Evolutionary conservation across 345 rosid genomes (phyloP).

Genomic region (Hypericum androsaemum): DNA sequence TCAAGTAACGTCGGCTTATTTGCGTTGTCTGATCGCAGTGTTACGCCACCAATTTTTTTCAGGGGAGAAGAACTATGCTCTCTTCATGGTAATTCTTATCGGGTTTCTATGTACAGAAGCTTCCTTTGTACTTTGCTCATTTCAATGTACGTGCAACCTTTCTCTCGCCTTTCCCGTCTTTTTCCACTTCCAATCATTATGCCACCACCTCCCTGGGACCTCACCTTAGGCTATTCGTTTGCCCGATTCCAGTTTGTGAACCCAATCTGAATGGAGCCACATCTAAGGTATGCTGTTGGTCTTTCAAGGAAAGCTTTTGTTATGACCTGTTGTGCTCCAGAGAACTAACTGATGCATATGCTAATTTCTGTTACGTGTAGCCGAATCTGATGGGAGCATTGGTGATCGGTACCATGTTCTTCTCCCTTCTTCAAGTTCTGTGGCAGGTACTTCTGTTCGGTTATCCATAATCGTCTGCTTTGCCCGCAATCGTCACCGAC

Average conservation of each 20-base stretch:
- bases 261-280: no score
- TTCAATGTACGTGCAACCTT: slow-evolving; percentile 30
- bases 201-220: no score
- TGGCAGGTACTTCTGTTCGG: slow-evolving; percentile 45
- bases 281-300: no score
- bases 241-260: no score
- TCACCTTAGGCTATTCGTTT: no score
- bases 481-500: no score
- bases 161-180: neutral
- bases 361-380: slow-evolving; percentile 14
- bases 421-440: slow-evolving; percentile 40
- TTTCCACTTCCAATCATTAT: neutral
- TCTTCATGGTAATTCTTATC: slow-evolving; percentile 47
- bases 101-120: slow-evolving; percentile 44
- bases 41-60: slow-evolving; percentile 6
- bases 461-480: neutral
- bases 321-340: no score
- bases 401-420: slow-evolving; percentile 37
- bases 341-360: no score
- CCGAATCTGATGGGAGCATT: slow-evolving; percentile 17
- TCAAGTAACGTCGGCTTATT: no score
- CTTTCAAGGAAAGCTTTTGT: no score
- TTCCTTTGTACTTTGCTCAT: slow-evolving; percentile 36
- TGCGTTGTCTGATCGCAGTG: neutral
- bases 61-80: slow-evolving; percentile 47